Evolutionary conservation across 345 rosid genomes (phyloP).

Genomic region (Euphorbia lathyris): DNA sequence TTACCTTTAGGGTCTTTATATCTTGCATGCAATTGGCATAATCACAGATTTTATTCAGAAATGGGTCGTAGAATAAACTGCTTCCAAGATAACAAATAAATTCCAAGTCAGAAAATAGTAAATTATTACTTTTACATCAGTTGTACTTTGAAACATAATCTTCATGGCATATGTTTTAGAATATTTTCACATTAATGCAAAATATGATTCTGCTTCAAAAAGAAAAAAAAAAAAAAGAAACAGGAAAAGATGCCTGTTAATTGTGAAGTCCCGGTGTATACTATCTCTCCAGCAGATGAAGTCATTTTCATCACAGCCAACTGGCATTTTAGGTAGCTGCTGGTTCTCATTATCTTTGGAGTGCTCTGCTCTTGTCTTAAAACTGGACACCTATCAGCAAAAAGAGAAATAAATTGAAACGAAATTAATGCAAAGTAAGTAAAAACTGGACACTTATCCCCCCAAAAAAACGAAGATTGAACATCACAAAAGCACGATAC

Average conservation of each 20-base stretch:
- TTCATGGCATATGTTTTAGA: constrained; percentile 1
- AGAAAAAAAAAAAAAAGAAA: background rate
- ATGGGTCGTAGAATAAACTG: constrained; percentile 77
- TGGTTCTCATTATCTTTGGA: constrained; percentile 34
- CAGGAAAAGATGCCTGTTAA: constrained; percentile 59
- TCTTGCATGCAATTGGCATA: constrained; percentile 72
- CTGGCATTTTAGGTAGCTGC: constrained; percentile 30
- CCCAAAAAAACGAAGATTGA: background rate
- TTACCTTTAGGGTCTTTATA: constrained; percentile 68
- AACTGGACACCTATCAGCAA: constrained; percentile 77
- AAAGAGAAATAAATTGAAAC: background rate
- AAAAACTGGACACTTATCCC: constrained; percentile 77
- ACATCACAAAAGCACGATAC: background rate
- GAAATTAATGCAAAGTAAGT: background rate
- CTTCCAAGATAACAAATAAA: constrained; percentile 19
- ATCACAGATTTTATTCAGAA: constrained; percentile 57
- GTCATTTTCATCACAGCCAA: constrained; percentile 48
- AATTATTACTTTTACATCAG: background rate
- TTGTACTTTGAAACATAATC: background rate
- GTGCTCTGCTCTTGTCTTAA: constrained; percentile 52
- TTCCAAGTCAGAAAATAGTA: constrained; percentile 15
- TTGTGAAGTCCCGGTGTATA: constrained; percentile 80
- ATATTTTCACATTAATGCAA: background rate
- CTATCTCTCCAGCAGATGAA: constrained; percentile 72
- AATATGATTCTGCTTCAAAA: background rate